These are phyloP conservation scores for Aspergillus baeticus DNA, from an alignment of 495 filamentous ascomycete species.

Conservation along the genomic window DNA sequence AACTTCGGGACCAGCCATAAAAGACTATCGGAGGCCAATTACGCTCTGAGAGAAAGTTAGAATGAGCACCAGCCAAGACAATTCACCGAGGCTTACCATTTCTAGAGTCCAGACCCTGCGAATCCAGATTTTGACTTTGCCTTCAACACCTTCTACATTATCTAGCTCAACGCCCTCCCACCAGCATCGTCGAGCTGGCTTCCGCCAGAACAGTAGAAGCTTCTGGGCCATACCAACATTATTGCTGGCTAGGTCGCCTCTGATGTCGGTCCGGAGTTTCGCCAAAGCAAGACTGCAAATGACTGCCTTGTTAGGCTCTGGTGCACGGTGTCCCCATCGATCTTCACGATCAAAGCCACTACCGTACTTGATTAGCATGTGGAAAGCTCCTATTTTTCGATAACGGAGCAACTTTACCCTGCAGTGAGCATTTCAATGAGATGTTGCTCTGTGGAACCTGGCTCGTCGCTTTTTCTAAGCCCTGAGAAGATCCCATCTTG, in stretches of 20 bases:
- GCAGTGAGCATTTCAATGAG: constrained; percentile 99
- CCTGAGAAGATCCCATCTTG: constrained; percentile 98
- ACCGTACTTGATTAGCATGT: constrained; percentile 17
- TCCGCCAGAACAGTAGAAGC: constrained; percentile 95
- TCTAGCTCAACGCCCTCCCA: constrained; percentile 98
- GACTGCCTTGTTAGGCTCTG: constrained; percentile 96
- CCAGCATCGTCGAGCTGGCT: constrained; percentile 95
- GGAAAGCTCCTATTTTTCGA: background rate
- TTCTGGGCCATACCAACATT: constrained; percentile 99
- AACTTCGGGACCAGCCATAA: background rate
- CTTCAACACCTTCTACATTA: constrained; percentile 85
- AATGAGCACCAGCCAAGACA: background rate
- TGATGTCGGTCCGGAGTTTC: constrained; percentile 86
- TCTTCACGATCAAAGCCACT: constrained; percentile 97
- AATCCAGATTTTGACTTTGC: constrained; percentile 96
- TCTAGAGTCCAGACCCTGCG: constrained; percentile 97
- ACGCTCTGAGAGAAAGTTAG: constrained; percentile 61
- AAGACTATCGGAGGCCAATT: constrained; percentile 74
- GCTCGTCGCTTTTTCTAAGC: constrained; percentile 88
- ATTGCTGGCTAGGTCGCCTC: constrained; percentile 70
- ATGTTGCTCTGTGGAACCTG: constrained; percentile 96
- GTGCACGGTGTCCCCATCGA: constrained; percentile 91
- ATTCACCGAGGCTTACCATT: constrained; percentile 62
- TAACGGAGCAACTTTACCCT: constrained; percentile 72
- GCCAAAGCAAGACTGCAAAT: constrained; percentile 95